phyloP scores from a whole-genome alignment of 2,329 filamentous ascomycete genomes.

The Phoma sp. region DNA sequence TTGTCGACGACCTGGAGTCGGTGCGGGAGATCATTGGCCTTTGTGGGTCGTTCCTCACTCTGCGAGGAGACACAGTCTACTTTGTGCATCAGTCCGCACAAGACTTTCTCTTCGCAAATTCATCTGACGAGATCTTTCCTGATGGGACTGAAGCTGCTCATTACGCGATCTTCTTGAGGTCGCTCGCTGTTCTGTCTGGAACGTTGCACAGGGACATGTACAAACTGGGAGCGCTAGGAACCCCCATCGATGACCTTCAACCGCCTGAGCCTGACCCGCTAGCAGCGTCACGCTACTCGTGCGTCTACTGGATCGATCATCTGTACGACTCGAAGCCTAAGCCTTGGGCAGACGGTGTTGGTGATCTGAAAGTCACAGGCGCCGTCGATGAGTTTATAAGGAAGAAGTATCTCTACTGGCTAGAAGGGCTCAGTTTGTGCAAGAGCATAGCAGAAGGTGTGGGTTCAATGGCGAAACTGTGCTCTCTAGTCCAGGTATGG shows the following conservation, averaged over 20 bases:
- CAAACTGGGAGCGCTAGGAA: conserved; percentile 21
- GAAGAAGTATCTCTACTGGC: too few species aligned
- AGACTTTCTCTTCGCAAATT: conserved; percentile 47
- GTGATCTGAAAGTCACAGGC: too few species aligned
- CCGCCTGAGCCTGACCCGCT: conserved; percentile 34
- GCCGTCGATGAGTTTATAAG: too few species aligned
- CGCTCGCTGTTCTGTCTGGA: conserved; percentile 35
- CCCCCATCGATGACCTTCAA: conserved; percentile 25
- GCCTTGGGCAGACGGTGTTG: too few species aligned
- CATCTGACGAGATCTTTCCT: conserved; percentile 40
- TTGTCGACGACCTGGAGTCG: conserved; percentile 17
- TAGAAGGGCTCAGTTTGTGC: conserved; percentile 20
- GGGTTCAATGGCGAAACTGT: conserved; percentile 15
- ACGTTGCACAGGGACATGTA: conserved; percentile 38
- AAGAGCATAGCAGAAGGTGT: conserved; percentile 13
- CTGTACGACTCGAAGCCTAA: conserved; percentile 32
- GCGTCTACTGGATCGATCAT: conserved; percentile 47
- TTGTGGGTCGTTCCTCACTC: conserved; percentile 47
- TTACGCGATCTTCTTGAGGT: conserved; percentile 31
- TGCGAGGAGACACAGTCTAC: conserved; percentile 20
- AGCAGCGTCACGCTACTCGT: conserved; percentile 33
- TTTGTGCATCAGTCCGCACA: conserved; percentile 56
- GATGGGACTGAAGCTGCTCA: conserved; percentile 10
- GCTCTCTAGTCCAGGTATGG: conserved; percentile 7
- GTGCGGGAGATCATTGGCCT: conserved; percentile 31